Evolutionary conservation across 2,329 filamentous ascomycete genomes (phyloP).

Genomic region (Aureobasidium melanogenum): DNA sequence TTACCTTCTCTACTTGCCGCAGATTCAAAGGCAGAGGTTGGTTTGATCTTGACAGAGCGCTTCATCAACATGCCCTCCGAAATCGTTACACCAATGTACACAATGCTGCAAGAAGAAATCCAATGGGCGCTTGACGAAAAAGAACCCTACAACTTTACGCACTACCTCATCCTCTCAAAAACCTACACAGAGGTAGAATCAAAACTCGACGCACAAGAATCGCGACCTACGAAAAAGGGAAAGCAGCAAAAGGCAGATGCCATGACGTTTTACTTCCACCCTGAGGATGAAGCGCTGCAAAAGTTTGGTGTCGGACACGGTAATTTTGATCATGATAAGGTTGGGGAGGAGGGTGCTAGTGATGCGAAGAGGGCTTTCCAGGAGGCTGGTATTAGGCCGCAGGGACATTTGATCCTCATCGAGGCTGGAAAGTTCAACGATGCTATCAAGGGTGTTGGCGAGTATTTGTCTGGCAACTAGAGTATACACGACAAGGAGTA

Average conservation of each 20-base stretch:
- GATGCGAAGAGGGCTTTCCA: slow-evolving; percentile 94
- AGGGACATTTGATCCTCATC: slow-evolving; percentile 78
- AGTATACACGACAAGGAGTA: background rate
- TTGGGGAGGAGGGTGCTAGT: slow-evolving; percentile 65
- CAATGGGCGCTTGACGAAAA: slow-evolving; percentile 79
- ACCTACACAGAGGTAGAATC: slow-evolving; percentile 87
- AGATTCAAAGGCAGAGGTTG: slow-evolving; percentile 49
- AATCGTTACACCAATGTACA: slow-evolving; percentile 87
- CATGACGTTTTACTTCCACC: slow-evolving; percentile 82
- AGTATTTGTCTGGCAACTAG: slow-evolving; percentile 49
- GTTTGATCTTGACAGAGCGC: slow-evolving; percentile 81
- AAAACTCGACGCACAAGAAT: slow-evolving; percentile 59
- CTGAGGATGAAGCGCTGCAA: slow-evolving; percentile 85
- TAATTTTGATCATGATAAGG: slow-evolving; percentile 69
- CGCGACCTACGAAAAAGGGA: slow-evolving; percentile 55
- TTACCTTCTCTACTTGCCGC: slow-evolving; percentile 30
- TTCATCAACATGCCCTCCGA: slow-evolving; percentile 96
- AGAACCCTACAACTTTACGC: slow-evolving; percentile 85
- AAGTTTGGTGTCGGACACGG: slow-evolving; percentile 62
- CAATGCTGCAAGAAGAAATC: slow-evolving; percentile 87
- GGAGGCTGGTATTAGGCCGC: slow-evolving; percentile 78
- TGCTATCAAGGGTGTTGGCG: slow-evolving; percentile 65
- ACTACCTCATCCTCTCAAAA: slow-evolving; percentile 87
- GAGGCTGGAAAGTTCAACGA: slow-evolving; percentile 67
- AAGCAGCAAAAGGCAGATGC: slow-evolving; percentile 37